Conservation (phyloP, 1,139 yeast genomes). For the Yamadazyma taylorii region DNA sequence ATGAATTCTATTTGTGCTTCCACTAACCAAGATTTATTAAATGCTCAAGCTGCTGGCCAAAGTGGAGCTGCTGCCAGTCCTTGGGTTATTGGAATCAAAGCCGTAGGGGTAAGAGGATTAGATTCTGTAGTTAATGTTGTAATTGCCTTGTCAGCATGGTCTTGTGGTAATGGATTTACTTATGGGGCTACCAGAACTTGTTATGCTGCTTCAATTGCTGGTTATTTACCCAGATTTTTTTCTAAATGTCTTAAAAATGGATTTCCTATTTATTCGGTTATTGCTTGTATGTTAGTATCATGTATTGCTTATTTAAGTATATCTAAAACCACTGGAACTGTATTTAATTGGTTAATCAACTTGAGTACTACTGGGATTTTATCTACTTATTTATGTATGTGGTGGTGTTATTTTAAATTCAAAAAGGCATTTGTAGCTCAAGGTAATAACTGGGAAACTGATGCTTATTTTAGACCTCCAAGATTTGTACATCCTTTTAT, state of each 20-base stretch:
- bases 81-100: conserved; percentile 40
- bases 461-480: conserved; percentile 27
- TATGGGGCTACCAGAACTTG: conserved; percentile 37
- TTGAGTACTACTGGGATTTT: conserved; percentile 53
- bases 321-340: conserved; percentile 26
- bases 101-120: conserved; percentile 37
- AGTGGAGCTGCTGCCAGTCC: conserved; percentile 40
- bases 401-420: conserved; percentile 46
- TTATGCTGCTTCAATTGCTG: conserved; percentile 38
- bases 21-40: conserved; percentile 29
- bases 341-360: conserved; percentile 40
- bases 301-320: conserved; percentile 34
- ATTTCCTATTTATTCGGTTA: conserved; percentile 35
- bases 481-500: conserved; percentile 31
- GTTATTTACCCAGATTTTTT: conserved; percentile 36
- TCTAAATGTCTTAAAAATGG: conserved; percentile 35
- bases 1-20: conserved; percentile 37
- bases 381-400: conserved; percentile 51
- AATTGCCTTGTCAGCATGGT: conserved; percentile 37
- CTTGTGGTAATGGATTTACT: conserved; percentile 40
- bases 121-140: conserved; percentile 37
- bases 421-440: conserved; percentile 35
- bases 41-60: conserved; percentile 22
- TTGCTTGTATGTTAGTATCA: conserved; percentile 21
- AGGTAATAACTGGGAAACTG: conserved; percentile 25